A percentile compares a stretch with the other conserved stretches of the same genome.
Evolutionary conservation across 2,329 filamentous ascomycete species (phyloP).

Genomic region (Raffaelea albimanens): DNA sequence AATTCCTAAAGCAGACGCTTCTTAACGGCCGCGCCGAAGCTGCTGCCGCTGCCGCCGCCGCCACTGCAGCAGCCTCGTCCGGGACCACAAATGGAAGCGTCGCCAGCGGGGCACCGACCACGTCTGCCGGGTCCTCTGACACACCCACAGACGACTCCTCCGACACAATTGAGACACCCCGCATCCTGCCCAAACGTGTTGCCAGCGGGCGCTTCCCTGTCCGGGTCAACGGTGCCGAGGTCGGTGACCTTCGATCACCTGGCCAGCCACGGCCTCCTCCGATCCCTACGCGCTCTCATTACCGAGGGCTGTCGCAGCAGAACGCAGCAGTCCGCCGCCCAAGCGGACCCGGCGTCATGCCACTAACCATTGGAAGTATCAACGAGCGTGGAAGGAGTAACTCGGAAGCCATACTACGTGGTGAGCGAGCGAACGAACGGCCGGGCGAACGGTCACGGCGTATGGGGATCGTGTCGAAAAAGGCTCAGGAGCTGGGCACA

Average conservation of each 20-base stretch:
- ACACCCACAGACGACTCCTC: conserved; percentile 53
- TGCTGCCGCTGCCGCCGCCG: conserved; percentile 5
- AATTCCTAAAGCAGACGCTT: conserved; percentile 44
- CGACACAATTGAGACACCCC: conserved; percentile 72
- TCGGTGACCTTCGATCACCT: conserved; percentile 59
- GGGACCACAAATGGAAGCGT: neutral
- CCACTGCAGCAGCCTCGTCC: neutral
- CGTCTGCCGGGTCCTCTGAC: conserved; percentile 25
- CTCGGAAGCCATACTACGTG: conserved; percentile 47
- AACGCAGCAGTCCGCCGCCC: conserved; percentile 57
- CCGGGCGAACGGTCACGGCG: conserved; percentile 38
- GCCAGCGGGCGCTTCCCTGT: conserved; percentile 58
- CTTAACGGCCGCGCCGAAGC: conserved; percentile 37
- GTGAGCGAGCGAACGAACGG: conserved; percentile 42
- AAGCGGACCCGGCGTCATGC: conserved; percentile 64
- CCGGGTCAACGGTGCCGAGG: conserved; percentile 65
- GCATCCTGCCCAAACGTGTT: conserved; percentile 52
- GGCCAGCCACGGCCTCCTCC: conserved; percentile 57
- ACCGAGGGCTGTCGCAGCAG: conserved; percentile 63
- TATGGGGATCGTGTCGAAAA: conserved; percentile 56
- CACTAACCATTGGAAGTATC: conserved; percentile 56
- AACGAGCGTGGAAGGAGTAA: conserved; percentile 61
- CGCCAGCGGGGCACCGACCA: neutral
- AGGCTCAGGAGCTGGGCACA: conserved; percentile 50
- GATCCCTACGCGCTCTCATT: conserved; percentile 73